Percentiles rank a stretch among this genome's conserved stretches.
These are phyloP conservation scores for Endogone sp. DNA, from an alignment of 192 early-diverging fungal genomes.

Conservation along the genomic window DNA sequence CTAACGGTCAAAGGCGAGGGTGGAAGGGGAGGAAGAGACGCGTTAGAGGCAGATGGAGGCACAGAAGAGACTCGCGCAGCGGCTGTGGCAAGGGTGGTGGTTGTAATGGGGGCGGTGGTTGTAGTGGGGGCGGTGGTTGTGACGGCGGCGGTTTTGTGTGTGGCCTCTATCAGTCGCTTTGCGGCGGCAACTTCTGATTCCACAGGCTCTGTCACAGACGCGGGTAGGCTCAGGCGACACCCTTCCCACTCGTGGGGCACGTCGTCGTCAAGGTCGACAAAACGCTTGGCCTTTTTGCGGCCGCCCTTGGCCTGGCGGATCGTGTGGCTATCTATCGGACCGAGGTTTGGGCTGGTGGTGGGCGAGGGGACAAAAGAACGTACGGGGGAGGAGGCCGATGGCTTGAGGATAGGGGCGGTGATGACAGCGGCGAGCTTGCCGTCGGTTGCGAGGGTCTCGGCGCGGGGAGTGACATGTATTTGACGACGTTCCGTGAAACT, in stretches of 20 bases:
- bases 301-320: constrained; percentile 17
- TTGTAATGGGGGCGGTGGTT: too few relatives aligned
- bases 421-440: constrained; percentile 3
- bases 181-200: too few relatives aligned
- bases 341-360: constrained; percentile 7
- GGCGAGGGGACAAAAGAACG: background rate
- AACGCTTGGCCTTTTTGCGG: constrained; percentile 9
- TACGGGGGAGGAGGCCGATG: constrained; percentile 9
- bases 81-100: too few relatives aligned
- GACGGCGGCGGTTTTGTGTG: too few relatives aligned
- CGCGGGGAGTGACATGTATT: constrained; percentile 11
- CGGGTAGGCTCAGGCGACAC: constrained; percentile 1
- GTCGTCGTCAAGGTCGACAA: background rate
- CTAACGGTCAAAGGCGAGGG: constrained; percentile 2
- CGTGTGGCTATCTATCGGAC: background rate
- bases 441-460: background rate
- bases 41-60: too few relatives aligned
- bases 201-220: too few relatives aligned
- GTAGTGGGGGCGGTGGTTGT: too few relatives aligned
- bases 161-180: too few relatives aligned
- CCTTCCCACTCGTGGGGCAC: background rate
- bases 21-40: too few relatives aligned
- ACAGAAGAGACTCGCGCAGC: too few relatives aligned
- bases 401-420: background rate
- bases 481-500: constrained; percentile 39